phyloP scores from a whole-genome alignment of 768 basidiomycete genomes.

The Lactifluus rugatus region DNA sequence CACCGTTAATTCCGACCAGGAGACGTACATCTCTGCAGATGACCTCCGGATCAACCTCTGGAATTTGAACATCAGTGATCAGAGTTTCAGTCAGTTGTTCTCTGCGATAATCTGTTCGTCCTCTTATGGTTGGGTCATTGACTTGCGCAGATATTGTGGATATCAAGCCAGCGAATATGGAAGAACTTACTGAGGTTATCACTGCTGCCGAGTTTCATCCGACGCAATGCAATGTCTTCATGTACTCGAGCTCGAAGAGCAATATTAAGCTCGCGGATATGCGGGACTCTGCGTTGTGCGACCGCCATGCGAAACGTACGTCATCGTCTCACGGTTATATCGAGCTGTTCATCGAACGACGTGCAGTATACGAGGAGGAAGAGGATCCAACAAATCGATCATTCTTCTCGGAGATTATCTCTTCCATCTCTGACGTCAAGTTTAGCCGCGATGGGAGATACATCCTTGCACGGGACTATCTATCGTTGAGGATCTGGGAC shows the following conservation, averaged over 20 bases:
- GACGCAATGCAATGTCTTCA: constrained; percentile 93
- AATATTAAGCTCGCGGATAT: constrained; percentile 99
- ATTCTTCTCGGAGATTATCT: constrained; percentile 99
- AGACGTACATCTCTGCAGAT: constrained; percentile 99
- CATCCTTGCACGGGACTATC: constrained; percentile 93
- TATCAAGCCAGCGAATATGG: constrained; percentile 99
- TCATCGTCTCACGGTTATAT: constrained; percentile 18
- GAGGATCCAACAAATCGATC: constrained; percentile 96
- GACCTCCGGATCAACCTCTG: constrained; percentile 96
- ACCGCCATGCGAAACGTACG: constrained; percentile 91
- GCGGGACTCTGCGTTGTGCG: constrained; percentile 96
- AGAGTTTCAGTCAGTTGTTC: constrained; percentile 84
- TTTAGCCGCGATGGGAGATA: constrained; percentile 97
- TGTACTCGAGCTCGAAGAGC: constrained; percentile 99
- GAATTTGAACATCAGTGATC: constrained; percentile 97
- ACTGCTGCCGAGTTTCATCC: constrained; percentile 99
- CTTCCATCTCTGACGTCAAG: constrained; percentile 98
- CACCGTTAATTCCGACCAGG: constrained; percentile 97
- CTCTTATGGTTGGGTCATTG: not conserved
- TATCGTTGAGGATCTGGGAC: constrained; percentile 99
- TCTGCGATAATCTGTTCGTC: not conserved
- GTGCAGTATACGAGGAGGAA: constrained; percentile 92
- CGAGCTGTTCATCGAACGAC: not conserved
- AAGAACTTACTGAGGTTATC: constrained; percentile 98
- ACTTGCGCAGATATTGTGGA: constrained; percentile 82